Base-by-base conservation (phyloP, 148 eudicot genomes). In the Rhododendron vialii region DNA sequence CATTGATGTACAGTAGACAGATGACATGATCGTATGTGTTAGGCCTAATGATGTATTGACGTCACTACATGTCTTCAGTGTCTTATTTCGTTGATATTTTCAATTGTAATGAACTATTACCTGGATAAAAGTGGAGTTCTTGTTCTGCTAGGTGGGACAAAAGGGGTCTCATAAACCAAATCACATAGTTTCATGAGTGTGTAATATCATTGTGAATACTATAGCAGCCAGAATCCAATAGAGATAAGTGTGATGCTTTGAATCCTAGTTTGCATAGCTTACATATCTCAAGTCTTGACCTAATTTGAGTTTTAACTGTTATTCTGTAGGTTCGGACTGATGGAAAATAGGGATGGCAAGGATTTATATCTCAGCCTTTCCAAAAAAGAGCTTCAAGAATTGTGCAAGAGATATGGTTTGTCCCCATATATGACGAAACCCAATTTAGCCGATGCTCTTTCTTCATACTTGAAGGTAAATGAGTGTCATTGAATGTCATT, bases 401-500 rank as follows among this genome's bases (percentile, higher is more conserved):
- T 41, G 89, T 92, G 92, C 91, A 91, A 86, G 87, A 90, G 90
- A 86, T 89, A 89, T 91, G 94, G 92, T 41, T 88, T 91, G 81
- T 90, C 92, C 73, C 92, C 94, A 81, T 88, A 90, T 67, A 91
- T 83, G 87, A 86, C 92, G 83, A 92, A 88, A 86, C 84, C 90
- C 78, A 90, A 89, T 89, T 90, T 92, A 89, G 93, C 81, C n/a
- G 85, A 90, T 67, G 90, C 93, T 36, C 85, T 91, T 86, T 87
- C 78, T 61, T 89, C 89, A 50, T 91, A 86, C 88, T 85, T 89
- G 20, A 88, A 91, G 94, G 94, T 89, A 89, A 83, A 82, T 86
- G 26, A 83, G 59, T 67, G 78, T 38, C 17, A 67, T 0, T 63
- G n/a, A n/a, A 22, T 65, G 69, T 83, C 30, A 83, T 38, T 83